Evolutionary conservation across 495 filamentous ascomycete species (phyloP), one percentile per base, ranked within the genome.

Genomic region (Tuber aestivum): DNA sequence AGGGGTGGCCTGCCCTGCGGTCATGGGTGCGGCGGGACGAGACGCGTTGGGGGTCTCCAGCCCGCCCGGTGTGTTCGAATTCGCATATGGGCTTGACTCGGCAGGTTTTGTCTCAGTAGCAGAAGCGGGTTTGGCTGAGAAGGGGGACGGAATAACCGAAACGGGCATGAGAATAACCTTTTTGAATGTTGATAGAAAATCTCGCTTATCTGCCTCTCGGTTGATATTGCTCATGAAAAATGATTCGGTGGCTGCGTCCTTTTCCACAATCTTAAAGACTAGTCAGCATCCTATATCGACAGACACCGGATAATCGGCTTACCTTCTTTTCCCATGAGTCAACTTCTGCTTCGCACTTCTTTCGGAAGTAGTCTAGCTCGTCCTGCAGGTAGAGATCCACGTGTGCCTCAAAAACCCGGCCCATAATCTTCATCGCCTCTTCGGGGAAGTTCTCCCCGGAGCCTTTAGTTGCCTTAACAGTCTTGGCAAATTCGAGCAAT

Each of bases 121-220:
- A 70, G 86, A 87, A 50, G 89, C 89, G 27, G 75, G 77, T 9
- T 85, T 83, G 65, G 86, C 86, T 35, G 56, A 32, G 70, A 91
- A 88, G 38, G 88, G 87, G 20, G 88, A 87, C 6, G 93, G 93
- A 5, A 98, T 85, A 38, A 94, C 94, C 70, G 93, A 95, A 41
- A 98, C 94, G 37, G 96, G 96, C 90, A 97, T 94, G 92, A 98
- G 97, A 78, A 99, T 93, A 16, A 99, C 95, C 82, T 99, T 98
- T 84, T 94, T 97, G 86, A 99, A 99, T 2, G 94, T 96, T 27
- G 90, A 95, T 78, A 99, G 82, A 81, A 99, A 99, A 83, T 99
- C 96, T 69, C 91, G 90, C 84, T 99, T 99, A 82, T 95, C 96
- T 3, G 93, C 95, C 85, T 97, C 94, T 41, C 96, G 89, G 77